A percentile compares a stretch with the other conserved stretches of the same genome.
Evolutionary conservation across 202 grass and related monocot genomes (phyloP).

Genomic region (Panicum hallii): DNA sequence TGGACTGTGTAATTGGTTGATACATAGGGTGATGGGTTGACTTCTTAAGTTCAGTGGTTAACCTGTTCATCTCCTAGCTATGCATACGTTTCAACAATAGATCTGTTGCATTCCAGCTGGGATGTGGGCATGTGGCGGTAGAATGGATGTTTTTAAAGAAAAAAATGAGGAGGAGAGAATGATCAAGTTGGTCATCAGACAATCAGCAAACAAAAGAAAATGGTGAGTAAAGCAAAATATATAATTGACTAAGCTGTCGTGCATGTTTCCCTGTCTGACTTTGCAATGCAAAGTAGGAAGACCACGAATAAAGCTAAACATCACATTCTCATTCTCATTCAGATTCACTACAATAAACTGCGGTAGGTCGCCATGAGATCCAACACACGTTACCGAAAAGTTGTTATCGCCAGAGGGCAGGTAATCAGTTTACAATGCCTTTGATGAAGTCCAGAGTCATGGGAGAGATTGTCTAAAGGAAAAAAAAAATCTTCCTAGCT

Average conservation of each 20-base stretch:
- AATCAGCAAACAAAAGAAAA: neutral
- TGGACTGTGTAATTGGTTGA: neutral
- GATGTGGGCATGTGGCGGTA: neutral
- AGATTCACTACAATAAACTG: neutral
- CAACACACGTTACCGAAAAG: neutral
- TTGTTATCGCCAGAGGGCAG: neutral
- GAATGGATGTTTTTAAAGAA: neutral
- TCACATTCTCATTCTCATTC: neutral
- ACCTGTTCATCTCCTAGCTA: neutral
- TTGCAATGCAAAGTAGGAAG: constrained; percentile 40
- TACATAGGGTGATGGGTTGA: neutral
- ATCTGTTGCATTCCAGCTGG: constrained; percentile 12
- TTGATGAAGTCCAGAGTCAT: constrained; percentile 19
- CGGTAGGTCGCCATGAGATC: constrained; percentile 17
- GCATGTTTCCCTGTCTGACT: constrained; percentile 23
- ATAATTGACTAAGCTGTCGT: constrained; percentile 30
- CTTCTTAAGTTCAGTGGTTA: neutral
- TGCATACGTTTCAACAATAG: neutral
- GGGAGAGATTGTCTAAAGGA: neutral
- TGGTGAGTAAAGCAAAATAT: constrained; percentile 18
- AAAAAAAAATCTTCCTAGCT: neutral
- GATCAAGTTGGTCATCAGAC: constrained; percentile 31
- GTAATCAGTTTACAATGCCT: neutral
- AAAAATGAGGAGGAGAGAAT: neutral
- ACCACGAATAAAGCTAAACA: constrained; percentile 30